These are phyloP conservation scores for Kodamaea neixiangensis DNA, from an alignment of 805 yeast species.

Conservation along the genomic window DNA sequence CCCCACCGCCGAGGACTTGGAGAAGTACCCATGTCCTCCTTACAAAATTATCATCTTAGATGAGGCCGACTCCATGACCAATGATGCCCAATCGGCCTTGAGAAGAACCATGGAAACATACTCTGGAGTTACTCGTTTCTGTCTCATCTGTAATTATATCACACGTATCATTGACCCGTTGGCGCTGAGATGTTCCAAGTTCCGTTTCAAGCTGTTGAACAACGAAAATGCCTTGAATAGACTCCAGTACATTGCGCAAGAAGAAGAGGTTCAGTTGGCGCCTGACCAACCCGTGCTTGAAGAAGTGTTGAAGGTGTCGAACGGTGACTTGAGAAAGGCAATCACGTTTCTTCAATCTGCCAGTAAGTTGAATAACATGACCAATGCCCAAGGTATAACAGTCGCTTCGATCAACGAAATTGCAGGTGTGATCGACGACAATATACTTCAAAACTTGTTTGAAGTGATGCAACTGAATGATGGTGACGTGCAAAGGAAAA, in stretches of 20 bases:
- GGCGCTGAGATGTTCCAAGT: conserved; percentile 95
- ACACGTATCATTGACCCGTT: conserved; percentile 96
- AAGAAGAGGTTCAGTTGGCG: conserved; percentile 30
- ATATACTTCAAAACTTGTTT: conserved; percentile 44
- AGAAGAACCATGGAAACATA: conserved; percentile 93
- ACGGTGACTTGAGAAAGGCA: conserved; percentile 92
- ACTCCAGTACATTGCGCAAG: conserved; percentile 57
- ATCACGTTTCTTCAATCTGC: conserved; percentile 89
- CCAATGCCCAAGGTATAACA: conserved; percentile 36
- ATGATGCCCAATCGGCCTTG: conserved; percentile 93
- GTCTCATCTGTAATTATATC: conserved; percentile 93
- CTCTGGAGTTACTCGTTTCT: conserved; percentile 85
- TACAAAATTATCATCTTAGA: conserved; percentile 89
- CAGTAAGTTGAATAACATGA: conserved; percentile 49
- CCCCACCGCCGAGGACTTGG: conserved; percentile 67
- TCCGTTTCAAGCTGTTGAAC: conserved; percentile 81
- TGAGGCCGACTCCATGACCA: conserved; percentile 97
- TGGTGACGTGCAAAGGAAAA: conserved; percentile 24
- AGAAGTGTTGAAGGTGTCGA: conserved; percentile 68
- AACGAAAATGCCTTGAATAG: conserved; percentile 68
- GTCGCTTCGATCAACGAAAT: conserved; percentile 59
- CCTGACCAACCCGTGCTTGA: conserved; percentile 54
- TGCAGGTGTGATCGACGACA: conserved; percentile 70
- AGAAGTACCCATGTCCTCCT: conserved; percentile 92
- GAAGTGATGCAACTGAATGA: conserved; percentile 29